phyloP scores from a whole-genome alignment of 1,284 basidiomycete genomes.

The Irpex sp. region DNA sequence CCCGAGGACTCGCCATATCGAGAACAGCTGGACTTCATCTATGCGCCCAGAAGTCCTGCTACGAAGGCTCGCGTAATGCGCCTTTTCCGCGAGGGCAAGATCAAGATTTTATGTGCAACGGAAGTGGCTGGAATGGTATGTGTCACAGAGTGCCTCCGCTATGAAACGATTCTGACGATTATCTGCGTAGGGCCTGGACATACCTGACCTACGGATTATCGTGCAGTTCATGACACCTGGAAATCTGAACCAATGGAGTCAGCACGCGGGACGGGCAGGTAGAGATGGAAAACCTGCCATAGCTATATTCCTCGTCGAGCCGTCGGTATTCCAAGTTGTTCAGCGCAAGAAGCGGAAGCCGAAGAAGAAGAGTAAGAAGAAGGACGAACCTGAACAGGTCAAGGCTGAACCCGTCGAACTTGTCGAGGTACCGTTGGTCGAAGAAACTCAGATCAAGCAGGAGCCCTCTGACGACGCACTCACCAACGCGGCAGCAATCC shows the following conservation, averaged over 20 bases:
- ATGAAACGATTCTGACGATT: not conserved
- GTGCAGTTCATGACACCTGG: conserved; percentile 12
- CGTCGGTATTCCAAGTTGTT: conserved; percentile 8
- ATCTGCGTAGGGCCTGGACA: conserved; percentile 11
- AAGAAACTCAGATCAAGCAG: too few species aligned
- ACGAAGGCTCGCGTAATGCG: conserved; percentile 4
- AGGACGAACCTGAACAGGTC: too few species aligned
- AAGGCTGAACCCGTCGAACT: too few species aligned
- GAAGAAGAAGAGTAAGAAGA: too few species aligned
- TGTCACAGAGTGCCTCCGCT: not conserved
- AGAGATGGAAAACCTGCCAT: conserved; percentile 11
- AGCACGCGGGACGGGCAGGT: conserved; percentile 13
- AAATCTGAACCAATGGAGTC: conserved; percentile 14
- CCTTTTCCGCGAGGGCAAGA: conserved; percentile 4
- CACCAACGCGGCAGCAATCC: not conserved
- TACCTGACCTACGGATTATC: conserved; percentile 13
- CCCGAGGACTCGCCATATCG: conserved; percentile 1
- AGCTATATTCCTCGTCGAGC: conserved; percentile 14
- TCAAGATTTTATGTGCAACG: conserved; percentile 13
- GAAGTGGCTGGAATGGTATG: conserved; percentile 13
- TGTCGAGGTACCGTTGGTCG: too few species aligned
- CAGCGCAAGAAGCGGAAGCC: not conserved
- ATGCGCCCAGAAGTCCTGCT: not conserved
- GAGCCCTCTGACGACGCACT: too few species aligned
- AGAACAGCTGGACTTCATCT: not conserved